These are phyloP conservation scores for Hymenochaete sp. DNA, from an alignment of 1,284 basidiomycete genomes.

Conservation along the genomic window DNA sequence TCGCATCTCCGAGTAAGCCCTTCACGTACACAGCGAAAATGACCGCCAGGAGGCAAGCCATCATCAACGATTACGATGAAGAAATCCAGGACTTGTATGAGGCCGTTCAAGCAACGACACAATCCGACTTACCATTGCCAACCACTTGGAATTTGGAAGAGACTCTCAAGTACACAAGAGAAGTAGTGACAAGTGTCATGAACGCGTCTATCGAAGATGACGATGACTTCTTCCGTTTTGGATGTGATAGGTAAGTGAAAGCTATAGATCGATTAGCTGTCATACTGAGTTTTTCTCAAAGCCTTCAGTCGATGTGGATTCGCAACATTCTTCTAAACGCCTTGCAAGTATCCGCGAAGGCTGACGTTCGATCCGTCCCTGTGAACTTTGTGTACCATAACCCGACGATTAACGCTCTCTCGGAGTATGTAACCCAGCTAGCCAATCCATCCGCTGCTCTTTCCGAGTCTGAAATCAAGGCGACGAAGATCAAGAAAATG, in stretches of 20 bases:
- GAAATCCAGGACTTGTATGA: constrained; percentile 28
- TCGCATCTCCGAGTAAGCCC: constrained; percentile 11
- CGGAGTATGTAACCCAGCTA: constrained; percentile 21
- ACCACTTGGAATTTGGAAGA: constrained; percentile 4
- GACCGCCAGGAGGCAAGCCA: constrained; percentile 25
- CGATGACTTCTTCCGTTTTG: constrained; percentile 19
- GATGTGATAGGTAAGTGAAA: constrained; percentile 20
- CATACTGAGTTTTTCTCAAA: too few relatives aligned
- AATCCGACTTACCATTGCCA: constrained; percentile 14
- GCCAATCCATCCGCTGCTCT: not conserved
- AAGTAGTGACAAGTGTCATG: constrained; percentile 13
- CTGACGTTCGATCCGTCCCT: too few relatives aligned
- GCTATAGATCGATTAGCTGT: too few relatives aligned
- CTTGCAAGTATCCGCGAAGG: constrained; percentile 24
- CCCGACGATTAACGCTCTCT: constrained; percentile 27
- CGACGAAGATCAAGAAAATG: constrained; percentile 19
- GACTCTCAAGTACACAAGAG: constrained; percentile 14
- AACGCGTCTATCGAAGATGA: constrained; percentile 12
- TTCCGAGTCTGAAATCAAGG: not conserved
- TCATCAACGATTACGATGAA: constrained; percentile 24
- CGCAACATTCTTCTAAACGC: constrained; percentile 31
- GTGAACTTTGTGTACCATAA: constrained; percentile 30
- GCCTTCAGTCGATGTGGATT: constrained; percentile 35
- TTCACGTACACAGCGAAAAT: constrained; percentile 29
- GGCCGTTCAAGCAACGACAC: constrained; percentile 17